Evolutionary conservation across 1,284 basidiomycete genomes (phyloP), one percentile per base, ranked within the genome.

Genomic region (Malassezia pachydermatis): DNA sequence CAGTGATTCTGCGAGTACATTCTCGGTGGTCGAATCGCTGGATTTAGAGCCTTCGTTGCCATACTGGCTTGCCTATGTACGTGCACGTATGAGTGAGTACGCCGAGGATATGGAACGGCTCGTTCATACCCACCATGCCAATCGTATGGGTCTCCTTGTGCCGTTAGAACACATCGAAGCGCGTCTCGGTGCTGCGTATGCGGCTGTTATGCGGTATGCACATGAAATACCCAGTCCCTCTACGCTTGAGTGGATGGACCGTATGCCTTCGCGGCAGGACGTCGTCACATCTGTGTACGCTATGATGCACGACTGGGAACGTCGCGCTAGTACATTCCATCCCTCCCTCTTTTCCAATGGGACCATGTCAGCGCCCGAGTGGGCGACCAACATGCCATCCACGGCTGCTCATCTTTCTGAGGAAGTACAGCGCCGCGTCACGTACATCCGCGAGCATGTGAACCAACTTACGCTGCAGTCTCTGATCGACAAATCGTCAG

Each of bases 221-320:
- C 29, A 30, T n/a, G 41, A 28, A 17, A 24, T 24, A 6, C 36
- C 36, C 16, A 20, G 36, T 2, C 4, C 25, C 5, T 24, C 22
- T 24, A 20, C 20, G 3, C 11, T 24, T 16, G 41, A 32, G 19
- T 43, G 29, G 29, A 14, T 23, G 20, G 19, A 35, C 30, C 39
- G 28, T 9, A 13, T 50, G 2, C 35, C 37, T 5, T 45, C 41
- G 3, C 34, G 28, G 0, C 6, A 27, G 8, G 42, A 44, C 11
- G 16, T 51, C 8, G 4, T 23, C 10, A 10, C 7, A 7, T 38
- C 29, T 11, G 11, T 52, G 8, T 28, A 40, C 1, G 17, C 36
- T 13, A 29, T 52, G 5, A 42, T 47, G 8, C 6, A 11, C 5
- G 50, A 52, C 32, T 52, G 50, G 50, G 50, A 52, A 19, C 44